Base-by-base conservation (phyloP, 2,329 filamentous ascomycete species). In the Juglanconis sp. region DNA sequence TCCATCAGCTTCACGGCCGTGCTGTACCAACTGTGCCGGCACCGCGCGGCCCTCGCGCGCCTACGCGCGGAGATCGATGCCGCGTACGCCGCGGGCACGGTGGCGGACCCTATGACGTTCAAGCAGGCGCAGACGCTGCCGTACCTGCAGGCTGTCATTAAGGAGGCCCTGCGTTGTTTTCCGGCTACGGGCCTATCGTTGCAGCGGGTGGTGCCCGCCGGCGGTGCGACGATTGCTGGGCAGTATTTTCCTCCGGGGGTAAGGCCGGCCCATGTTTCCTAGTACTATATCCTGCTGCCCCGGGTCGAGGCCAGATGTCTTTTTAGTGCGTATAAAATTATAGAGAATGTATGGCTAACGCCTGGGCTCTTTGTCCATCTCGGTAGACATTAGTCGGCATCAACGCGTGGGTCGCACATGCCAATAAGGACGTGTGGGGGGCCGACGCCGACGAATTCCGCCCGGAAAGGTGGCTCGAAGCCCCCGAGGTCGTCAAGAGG, bases 401-500 rank as follows among this genome's bases (percentile, higher is more conserved):
- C 48, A 77, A 73, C 47, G 68, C 76, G 2, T 76, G 76, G 62
- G 73, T 72, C 3, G 66, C 79, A 9, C 73, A 77, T 49, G 69
- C 71, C 17, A 68, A 73, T 42, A 71, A 74, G 47, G 61, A 62
- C 5, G 65, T 74, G 11, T 75, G 73, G 52, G 76, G 78, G 3
- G 61, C 67, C 1, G 76, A 80, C 61, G 73, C 75, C 1, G 68
- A 73, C 30, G 53, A 73, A 0, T 83, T 78, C 67, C 69, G 74
- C n/a, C 81, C 81, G 0, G 79, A 80, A 50, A 71, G 81, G 42
- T 83, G 80, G 78, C 64, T 83, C 5, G 71, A 78, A 57, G 72
- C 68, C 3, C 64, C 66, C 0, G 68, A 68, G 1, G 52, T 64
- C 69, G n/a, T 24, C 24, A 68, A 68, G 15, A 47, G 42, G 5